Conservation (phyloP, 164 flowering plant species). For the Buxus sempervirens region DNA sequence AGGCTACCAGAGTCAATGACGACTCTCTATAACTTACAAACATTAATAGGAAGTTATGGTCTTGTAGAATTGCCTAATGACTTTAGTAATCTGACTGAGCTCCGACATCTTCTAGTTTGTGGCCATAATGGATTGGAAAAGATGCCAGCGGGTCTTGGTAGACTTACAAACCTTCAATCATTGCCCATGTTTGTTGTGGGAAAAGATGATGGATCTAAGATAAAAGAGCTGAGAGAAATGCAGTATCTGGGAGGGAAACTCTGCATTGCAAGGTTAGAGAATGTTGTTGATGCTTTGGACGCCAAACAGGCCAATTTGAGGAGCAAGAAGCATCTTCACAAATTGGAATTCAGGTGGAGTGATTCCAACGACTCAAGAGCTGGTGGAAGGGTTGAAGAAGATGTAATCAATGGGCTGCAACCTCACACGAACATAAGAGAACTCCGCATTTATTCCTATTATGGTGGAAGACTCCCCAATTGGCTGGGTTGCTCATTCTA, state of each 20-base stretch:
- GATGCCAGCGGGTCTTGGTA: conserved; percentile 17
- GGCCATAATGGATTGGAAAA: background rate
- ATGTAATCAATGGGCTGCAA: conserved; percentile 21
- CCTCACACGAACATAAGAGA: conserved; percentile 21
- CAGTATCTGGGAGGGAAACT: conserved; percentile 13
- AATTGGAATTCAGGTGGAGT: conserved; percentile 23
- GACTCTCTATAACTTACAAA: conserved; percentile 26
- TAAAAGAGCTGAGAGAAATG: conserved; percentile 22
- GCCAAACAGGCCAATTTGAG: conserved; percentile 21
- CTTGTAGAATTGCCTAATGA: conserved; percentile 20
- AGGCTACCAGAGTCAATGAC: conserved; percentile 24
- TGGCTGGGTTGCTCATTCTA: conserved; percentile 28
- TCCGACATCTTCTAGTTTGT: conserved; percentile 21
- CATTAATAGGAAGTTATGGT: conserved; percentile 25
- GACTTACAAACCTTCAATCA: conserved; percentile 17
- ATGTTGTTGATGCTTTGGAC: background rate
- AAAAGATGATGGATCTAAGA: conserved; percentile 3
- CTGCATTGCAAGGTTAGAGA: conserved; percentile 18
- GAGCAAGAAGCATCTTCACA: conserved; percentile 13
- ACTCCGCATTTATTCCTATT: conserved; percentile 11
- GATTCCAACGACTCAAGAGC: too few relatives aligned
- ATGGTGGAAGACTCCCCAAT: conserved; percentile 22
- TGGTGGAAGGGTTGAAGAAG: too few relatives aligned
- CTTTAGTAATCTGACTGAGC: conserved; percentile 13
- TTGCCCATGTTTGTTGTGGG: conserved; percentile 16